A percentile compares a stretch with the other conserved stretches of the same genome.
phyloP scores from a whole-genome alignment of 2,329 filamentous ascomycete genomes.

The Didymella glomerata region DNA sequence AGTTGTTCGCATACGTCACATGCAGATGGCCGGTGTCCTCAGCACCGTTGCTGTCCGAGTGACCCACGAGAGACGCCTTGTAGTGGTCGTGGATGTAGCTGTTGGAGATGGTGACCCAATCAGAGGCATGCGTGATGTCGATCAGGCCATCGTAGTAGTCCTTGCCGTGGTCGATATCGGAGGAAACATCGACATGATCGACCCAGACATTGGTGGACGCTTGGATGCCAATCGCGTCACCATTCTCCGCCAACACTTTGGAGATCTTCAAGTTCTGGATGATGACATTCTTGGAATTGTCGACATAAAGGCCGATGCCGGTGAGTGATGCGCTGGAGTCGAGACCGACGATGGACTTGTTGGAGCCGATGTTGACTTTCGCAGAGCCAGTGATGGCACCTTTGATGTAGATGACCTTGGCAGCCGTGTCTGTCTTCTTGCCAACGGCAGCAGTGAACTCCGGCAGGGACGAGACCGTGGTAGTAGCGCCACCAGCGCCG shows the following conservation, averaged over 20 bases:
- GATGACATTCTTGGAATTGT: slow-evolving; percentile 62
- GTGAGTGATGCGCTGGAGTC: slow-evolving; percentile 55
- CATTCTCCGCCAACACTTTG: slow-evolving; percentile 55
- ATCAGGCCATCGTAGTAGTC: slow-evolving; percentile 75
- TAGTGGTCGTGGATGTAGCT: slow-evolving; percentile 66
- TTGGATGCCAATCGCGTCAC: slow-evolving; percentile 63
- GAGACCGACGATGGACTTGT: slow-evolving; percentile 62
- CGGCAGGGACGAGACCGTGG: slow-evolving; percentile 45
- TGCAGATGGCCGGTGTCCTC: slow-evolving; percentile 69
- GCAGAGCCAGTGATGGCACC: slow-evolving; percentile 54
- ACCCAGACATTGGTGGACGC: slow-evolving; percentile 66
- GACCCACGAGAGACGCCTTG: slow-evolving; percentile 66
- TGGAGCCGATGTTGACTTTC: slow-evolving; percentile 55
- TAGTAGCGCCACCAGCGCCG: slow-evolving; percentile 47
- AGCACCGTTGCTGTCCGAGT: slow-evolving; percentile 65
- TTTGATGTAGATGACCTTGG: slow-evolving; percentile 58
- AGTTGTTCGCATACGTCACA: slow-evolving; percentile 73
- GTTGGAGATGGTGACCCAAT: slow-evolving; percentile 68
- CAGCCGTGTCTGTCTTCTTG: slow-evolving; percentile 46
- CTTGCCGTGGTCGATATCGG: slow-evolving; percentile 67
- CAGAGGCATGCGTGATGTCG: slow-evolving; percentile 69
- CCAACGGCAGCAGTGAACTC: slow-evolving; percentile 57
- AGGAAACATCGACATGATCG: slow-evolving; percentile 72
- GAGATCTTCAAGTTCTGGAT: slow-evolving; percentile 64
- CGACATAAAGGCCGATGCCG: slow-evolving; percentile 58